phyloP scores from a whole-genome alignment of 2,329 filamentous ascomycete genomes.

The Alternaria ventricosa region DNA sequence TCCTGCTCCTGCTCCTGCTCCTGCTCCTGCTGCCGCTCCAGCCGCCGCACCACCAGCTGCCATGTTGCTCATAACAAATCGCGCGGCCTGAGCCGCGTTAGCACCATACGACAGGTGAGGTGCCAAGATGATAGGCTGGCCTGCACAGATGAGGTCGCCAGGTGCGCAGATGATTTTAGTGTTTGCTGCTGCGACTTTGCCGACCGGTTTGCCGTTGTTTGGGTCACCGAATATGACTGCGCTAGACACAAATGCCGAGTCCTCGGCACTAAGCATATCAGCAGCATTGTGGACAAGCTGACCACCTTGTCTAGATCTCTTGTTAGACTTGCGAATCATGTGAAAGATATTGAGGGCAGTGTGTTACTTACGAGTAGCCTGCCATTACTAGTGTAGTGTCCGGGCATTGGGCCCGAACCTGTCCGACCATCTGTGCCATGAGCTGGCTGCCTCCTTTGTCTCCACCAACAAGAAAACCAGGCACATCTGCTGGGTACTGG shows the following conservation, averaged over 20 bases:
- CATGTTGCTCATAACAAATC: conserved; percentile 36
- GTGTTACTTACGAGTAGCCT: conserved; percentile 54
- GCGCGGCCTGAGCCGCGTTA: conserved; percentile 40
- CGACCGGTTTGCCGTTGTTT: conserved; percentile 42
- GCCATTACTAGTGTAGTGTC: conserved; percentile 56
- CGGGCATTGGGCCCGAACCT: conserved; percentile 53
- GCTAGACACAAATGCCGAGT: conserved; percentile 30
- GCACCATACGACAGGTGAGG: conserved; percentile 45
- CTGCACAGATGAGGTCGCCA: conserved; percentile 45
- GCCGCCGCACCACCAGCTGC: conserved; percentile 8
- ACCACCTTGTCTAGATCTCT: conserved; percentile 44
- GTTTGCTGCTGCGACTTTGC: conserved; percentile 38
- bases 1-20: neutral
- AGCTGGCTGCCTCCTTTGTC: conserved; percentile 52
- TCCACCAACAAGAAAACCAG: conserved; percentile 57
- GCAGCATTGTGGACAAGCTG: conserved; percentile 57
- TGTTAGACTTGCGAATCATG: neutral
- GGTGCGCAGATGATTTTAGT: conserved; percentile 45
- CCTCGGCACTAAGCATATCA: conserved; percentile 30
- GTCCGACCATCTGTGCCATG: conserved; percentile 53
- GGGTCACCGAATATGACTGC: conserved; percentile 50
- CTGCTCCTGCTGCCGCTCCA: neutral
- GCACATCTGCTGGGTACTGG: conserved; percentile 56
- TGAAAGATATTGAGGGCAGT: neutral
- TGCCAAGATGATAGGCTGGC: conserved; percentile 35